Conservation (phyloP, 2,329 filamentous ascomycete species). For the Fusarium circinatum region DNA sequence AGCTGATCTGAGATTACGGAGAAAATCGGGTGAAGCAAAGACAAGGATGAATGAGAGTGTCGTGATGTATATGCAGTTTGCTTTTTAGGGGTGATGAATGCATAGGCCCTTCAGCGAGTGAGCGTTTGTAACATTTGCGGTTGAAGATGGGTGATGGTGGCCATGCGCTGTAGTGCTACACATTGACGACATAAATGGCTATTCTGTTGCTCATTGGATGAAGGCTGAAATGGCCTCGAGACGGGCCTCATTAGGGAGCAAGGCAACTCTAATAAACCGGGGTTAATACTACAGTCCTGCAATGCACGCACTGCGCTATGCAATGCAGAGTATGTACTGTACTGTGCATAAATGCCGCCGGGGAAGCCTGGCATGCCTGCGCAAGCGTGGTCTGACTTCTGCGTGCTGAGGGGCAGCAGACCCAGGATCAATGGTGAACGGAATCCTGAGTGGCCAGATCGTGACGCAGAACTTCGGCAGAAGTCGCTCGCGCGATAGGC, state of each 20-base stretch:
- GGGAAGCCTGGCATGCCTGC: constrained; percentile 31
- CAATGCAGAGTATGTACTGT: constrained; percentile 2
- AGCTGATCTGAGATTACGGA: constrained; percentile 30
- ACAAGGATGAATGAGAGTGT: constrained; percentile 5
- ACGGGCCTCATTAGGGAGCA: background rate
- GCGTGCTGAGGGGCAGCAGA: constrained; percentile 30
- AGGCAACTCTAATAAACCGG: background rate
- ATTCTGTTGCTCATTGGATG: constrained; percentile 15
- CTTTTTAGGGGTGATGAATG: background rate
- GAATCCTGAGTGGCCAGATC: constrained; percentile 40
- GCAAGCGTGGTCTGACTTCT: constrained; percentile 41
- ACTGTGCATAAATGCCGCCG: constrained; percentile 17
- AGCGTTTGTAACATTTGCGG: background rate
- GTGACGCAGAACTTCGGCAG: constrained; percentile 37
- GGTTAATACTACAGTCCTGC: constrained; percentile 18
- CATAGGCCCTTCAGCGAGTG: background rate
- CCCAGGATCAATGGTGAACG: constrained; percentile 9
- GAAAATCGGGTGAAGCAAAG: constrained; percentile 36
- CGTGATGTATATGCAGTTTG: constrained; percentile 2
- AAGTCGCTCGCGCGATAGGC: constrained; percentile 21
- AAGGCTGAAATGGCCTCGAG: background rate
- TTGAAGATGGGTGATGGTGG: background rate
- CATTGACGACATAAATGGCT: background rate
- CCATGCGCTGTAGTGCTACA: background rate
- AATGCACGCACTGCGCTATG: constrained; percentile 17